These are phyloP conservation scores for Casaregolazyma lundiana DNA, from an alignment of 1,139 yeast genomes.

Conservation along the genomic window DNA sequence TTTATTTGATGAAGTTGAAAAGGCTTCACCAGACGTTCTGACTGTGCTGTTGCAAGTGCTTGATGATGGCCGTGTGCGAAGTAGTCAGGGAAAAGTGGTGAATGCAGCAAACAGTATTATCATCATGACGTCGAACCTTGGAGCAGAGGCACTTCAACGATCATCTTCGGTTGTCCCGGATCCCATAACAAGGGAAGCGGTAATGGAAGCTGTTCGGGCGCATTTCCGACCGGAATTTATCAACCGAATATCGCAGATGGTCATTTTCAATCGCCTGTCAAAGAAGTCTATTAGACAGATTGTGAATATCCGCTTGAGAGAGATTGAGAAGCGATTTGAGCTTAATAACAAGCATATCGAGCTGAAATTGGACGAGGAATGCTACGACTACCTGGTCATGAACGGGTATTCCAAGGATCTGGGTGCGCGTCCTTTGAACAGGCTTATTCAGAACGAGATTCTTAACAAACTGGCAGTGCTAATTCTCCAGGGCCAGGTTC, in stretches of 20 bases:
- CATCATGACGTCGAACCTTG: conserved; percentile 95
- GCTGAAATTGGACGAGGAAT: conserved; percentile 64
- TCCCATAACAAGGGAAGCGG: conserved; percentile 63
- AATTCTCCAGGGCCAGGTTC: conserved; percentile 78
- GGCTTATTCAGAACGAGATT: conserved; percentile 83
- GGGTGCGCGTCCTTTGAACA: conserved; percentile 97
- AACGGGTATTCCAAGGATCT: conserved; percentile 89
- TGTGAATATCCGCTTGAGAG: conserved; percentile 75
- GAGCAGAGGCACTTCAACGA: conserved; percentile 82
- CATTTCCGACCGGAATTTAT: conserved; percentile 98
- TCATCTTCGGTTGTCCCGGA: conserved; percentile 54
- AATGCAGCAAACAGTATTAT: conserved; percentile 89
- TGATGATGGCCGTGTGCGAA: conserved; percentile 95
- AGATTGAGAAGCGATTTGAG: conserved; percentile 80
- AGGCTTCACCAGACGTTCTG: conserved; percentile 98
- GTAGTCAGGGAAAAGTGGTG: conserved; percentile 89
- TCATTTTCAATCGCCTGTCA: conserved; percentile 86
- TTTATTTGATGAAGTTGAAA: conserved; percentile 93
- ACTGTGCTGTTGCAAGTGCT: conserved; percentile 85
- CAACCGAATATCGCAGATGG: conserved; percentile 90
- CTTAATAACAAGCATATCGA: conserved; percentile 73
- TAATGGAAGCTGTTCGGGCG: conserved; percentile 76
- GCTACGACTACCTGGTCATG: conserved; percentile 65
- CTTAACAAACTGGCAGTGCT: conserved; percentile 85
- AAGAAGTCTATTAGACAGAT: conserved; percentile 90